phyloP scores from a whole-genome alignment of 805 yeast species.

The Cyberlindnera amylophila region DNA sequence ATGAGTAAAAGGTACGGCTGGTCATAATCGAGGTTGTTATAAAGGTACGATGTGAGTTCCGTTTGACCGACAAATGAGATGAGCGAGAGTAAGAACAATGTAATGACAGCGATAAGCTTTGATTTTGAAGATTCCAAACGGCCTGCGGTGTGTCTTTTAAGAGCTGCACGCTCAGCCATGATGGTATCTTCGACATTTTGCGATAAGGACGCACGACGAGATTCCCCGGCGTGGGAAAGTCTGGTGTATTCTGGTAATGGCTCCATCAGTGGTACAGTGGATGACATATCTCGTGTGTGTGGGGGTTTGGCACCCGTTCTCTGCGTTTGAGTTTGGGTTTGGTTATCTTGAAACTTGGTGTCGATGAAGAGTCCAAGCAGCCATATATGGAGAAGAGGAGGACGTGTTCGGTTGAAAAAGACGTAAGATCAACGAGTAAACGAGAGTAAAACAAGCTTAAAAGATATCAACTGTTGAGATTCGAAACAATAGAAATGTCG shows the following conservation, averaged over 20 bases:
- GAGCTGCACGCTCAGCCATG: background rate
- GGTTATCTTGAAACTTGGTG: too few relatives aligned
- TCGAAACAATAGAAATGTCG: too few relatives aligned
- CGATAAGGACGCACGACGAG: conserved; percentile 10
- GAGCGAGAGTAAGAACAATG: conserved; percentile 45
- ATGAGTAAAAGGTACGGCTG: conserved; percentile 68
- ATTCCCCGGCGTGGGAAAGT: conserved; percentile 9
- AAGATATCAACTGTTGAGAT: too few relatives aligned
- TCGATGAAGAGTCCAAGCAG: too few relatives aligned
- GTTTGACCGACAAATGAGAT: conserved; percentile 74
- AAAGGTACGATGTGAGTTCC: conserved; percentile 70
- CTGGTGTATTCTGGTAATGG: conserved; percentile 8
- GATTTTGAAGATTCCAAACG: conserved; percentile 17
- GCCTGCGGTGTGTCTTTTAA: conserved; percentile 3
- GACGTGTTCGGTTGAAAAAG: too few relatives aligned
- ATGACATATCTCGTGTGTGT: background rate
- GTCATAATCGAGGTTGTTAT: conserved; percentile 47
- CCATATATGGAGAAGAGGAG: too few relatives aligned
- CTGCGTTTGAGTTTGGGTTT: too few relatives aligned
- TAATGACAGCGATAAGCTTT: conserved; percentile 14
- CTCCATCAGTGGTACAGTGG: conserved; percentile 4
- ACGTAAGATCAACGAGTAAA: too few relatives aligned
- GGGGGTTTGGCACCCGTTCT: too few relatives aligned
- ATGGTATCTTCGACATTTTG: conserved; percentile 1
- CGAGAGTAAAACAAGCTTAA: too few relatives aligned